Percentiles rank a stretch among this genome's conserved stretches.
Evolutionary conservation across 2,329 filamentous ascomycete species (phyloP).

Genomic region (Cladosporium oxysporum): DNA sequence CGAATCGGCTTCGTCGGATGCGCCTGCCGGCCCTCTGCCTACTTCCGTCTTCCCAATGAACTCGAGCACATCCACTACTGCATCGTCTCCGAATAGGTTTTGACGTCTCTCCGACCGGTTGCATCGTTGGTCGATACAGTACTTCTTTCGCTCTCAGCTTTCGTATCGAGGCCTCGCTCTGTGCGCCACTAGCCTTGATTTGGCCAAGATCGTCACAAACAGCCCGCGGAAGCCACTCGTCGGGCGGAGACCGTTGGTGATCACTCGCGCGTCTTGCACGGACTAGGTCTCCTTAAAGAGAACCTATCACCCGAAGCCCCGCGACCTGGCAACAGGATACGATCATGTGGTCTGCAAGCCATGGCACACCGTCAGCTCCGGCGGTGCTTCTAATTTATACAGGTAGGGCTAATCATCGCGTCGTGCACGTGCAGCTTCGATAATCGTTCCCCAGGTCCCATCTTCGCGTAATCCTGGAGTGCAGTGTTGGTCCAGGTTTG

Average conservation of each 20-base stretch:
- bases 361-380: not conserved
- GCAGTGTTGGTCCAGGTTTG: not conserved
- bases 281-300: not conserved
- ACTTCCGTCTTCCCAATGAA: conserved; percentile 5
- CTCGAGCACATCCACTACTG: not conserved
- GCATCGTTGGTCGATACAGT: not conserved
- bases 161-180: not conserved
- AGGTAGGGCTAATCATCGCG: not conserved
- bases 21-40: not conserved
- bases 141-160: not conserved
- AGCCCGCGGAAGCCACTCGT: no score
- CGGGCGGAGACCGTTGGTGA: no score
- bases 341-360: not conserved
- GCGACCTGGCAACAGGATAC: not conserved
- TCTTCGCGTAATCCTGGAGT: not conserved
- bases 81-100: not conserved
- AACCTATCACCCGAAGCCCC: not conserved
- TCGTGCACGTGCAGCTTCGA: not conserved
- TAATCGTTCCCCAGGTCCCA: not conserved
- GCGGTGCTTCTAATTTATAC: not conserved
- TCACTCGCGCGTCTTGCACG: not conserved
- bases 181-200: not conserved
- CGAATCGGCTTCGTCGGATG: not conserved
- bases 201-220: no score
- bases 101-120: not conserved